Conservation (phyloP, 1,284 basidiomycete species). For the Afroboletus lepidellus region DNA sequence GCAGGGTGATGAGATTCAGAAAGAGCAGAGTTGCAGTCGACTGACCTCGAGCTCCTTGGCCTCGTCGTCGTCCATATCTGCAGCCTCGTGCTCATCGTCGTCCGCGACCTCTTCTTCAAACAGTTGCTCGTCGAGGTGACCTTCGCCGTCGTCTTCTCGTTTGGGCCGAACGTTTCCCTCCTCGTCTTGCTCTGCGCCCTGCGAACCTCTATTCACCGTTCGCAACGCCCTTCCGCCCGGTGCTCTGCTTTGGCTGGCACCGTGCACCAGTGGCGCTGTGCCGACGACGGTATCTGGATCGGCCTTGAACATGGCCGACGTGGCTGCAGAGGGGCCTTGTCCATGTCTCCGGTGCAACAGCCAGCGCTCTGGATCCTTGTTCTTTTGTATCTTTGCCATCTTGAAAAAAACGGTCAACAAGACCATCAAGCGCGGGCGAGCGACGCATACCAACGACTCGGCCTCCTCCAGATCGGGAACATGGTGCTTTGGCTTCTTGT, state of each 20-base stretch:
- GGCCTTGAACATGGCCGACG: constrained; percentile 63
- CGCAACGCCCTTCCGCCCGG: constrained; percentile 63
- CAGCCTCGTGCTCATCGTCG: constrained; percentile 77
- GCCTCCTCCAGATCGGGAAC: constrained; percentile 71
- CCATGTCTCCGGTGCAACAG: constrained; percentile 58
- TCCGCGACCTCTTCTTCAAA: constrained; percentile 86
- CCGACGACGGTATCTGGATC: constrained; percentile 47
- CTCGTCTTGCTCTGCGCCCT: constrained; percentile 69
- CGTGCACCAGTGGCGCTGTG: constrained; percentile 48
- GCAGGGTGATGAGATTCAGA: constrained; percentile 3
- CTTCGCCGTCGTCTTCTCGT: constrained; percentile 65
- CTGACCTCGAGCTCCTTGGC: constrained; percentile 81
- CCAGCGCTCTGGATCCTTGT: constrained; percentile 73
- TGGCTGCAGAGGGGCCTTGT: constrained; percentile 55
- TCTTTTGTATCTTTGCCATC: constrained; percentile 59
- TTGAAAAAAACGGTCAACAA: constrained; percentile 16
- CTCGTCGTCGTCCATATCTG: constrained; percentile 78
- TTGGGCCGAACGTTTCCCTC: constrained; percentile 45
- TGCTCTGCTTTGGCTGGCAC: constrained; percentile 53
- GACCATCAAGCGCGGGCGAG: constrained; percentile 22
- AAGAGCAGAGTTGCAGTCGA: constrained; percentile 1
- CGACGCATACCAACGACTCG: constrained; percentile 61
- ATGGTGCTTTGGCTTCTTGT: constrained; percentile 74
- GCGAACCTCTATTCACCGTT: constrained; percentile 63
- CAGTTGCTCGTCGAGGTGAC: constrained; percentile 76